Base-by-base conservation (phyloP, 768 basidiomycete species). In the Macrolepiota dolichaula region DNA sequence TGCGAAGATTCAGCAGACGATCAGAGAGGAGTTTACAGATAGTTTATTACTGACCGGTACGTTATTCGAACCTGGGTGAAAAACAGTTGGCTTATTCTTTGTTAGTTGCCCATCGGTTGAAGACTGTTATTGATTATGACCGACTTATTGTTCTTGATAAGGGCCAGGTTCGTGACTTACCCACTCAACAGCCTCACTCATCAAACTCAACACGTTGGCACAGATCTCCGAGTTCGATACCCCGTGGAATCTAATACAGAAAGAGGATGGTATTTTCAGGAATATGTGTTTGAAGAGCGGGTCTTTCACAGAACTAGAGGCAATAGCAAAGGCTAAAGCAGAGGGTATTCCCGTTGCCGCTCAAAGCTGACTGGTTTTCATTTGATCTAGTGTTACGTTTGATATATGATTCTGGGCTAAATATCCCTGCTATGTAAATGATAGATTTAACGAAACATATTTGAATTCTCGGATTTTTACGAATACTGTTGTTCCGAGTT, bases 1-100 rank as follows among this genome's bases (percentile, higher is more conserved):
- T 66, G 83, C 89, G 6, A 94, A 94, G 74, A 96, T 96, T 59
- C 94, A 96, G 70, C 78, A 84, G 35, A 89, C 94, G 1, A 95
- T 97, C 51, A 79, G 94, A 5, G 87, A 90, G 65, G 92, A 96
- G 67, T 96, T 96, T 70, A 84, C 78, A 4, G 80, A 85, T 46
- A 89, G 87, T 6, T 74, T 94, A 46, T 72, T 94, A 46, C 70
- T 95, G 51, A 92, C 90, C 4, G 82, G 89, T 89, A 65, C 9
- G 83, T 75, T 7, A 3, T 32, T 5, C n/a, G 17, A 13, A 12
- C 13, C 35, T 49, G 13, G 15, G 1, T 2, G 9, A 13, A 25
- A 24, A n/a, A n/a, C 4, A 15, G 0, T 24, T 12, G 24, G 25
- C 36, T 51, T 59, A 22, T 42, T 49, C 68, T 60, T 58, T 47